Base-by-base conservation (phyloP, 164 flowering plant species). In the Annona squamosa region DNA sequence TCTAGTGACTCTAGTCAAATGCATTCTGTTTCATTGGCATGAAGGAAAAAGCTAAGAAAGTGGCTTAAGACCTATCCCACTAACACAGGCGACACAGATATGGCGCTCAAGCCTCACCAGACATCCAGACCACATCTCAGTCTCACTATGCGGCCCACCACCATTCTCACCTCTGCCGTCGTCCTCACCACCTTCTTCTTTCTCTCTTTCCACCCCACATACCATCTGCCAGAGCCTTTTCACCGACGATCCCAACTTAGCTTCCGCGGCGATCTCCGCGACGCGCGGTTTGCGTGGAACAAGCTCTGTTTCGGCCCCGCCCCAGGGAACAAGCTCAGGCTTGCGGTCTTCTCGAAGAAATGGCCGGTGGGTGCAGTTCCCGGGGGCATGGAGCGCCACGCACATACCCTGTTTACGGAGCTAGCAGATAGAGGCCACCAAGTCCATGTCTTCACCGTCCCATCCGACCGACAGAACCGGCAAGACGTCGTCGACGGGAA, bases 301-400 rank as follows among this genome's bases (percentile, higher is more conserved):
- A 71, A 70, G 66, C 87, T 87, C 47, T 83, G 83, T 71, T 85
- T 84, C 42, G 85, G 85, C 4, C 82, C 80, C 3, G 3, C 82
- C 5, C 26, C 45, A 18, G 37, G 37, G 37, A 82, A 76, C 68
- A 80, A 73, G 72, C 84, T 87, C 43, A 83, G 75, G 73, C 76
- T 86, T 3, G 89, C 86, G 1, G 87, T 86, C 9, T 86, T 87
- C 85, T 86, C 89, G 71, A 85, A 83, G 79, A 80, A 83, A 78
- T 87, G 89, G 88, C 89, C 89, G 0, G 65, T 85, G 2, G 85
- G 82, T 48, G 75, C 86, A 0, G 77, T 69, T 72, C 88, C 91
- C 0, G 88, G 88, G 4, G 89, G 91, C n/a, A 88, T 88, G 91
- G 91, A 88, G 78, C 83, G 89, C 44, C 91, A 88, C 64, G 89